Evolutionary conservation across 495 filamentous ascomycete genomes (phyloP), one percentile per base, ranked within the genome.

Genomic region (Penicillium atrosanguineum): DNA sequence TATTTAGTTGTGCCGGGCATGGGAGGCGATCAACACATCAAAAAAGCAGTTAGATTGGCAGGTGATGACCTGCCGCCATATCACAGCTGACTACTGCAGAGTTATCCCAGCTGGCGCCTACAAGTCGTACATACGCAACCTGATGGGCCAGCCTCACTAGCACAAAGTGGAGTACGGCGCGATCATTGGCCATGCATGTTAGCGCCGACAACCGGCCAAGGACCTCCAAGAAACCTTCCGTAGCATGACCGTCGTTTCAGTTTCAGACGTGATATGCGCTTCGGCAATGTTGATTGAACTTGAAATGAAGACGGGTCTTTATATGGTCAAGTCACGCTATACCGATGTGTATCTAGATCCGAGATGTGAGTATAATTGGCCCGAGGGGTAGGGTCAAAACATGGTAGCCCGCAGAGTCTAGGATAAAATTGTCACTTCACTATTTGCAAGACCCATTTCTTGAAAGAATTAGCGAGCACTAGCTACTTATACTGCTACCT

Each of bases 81-180:
- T 62, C 62, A 65, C 62, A 65, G 3, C 46, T 4, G 42, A 55
- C 62, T 65, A 62, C 62, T 59, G 59, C 59, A 55, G 36, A 46
- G 37, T 51, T 28, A 63, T 63, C 61, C 53, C 53, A 53, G 49
- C 56, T 15, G 58, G 61, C 61, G 61, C 61, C 51, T 64, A 56
- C 18, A 55, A 21, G 46, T 43, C 15, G 45, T 31, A 36, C 11
- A 31, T 45, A 38, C 8, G 37, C 39, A 28, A 61, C 44, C 12
- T 58, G 46, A 59, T 55, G 52, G 56, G 61, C 44, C 37, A 26
- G 37, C 18, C 21, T 8, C 26, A 18, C 6, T n/a, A 36, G 36
- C 44, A 50, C 31, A 43, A 16, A 28, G 49, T 59, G 52, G 44
- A 41, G 37, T 45, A 21, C 12, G 2, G 0, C 9, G 20, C 7